Conservation (phyloP, 805 yeast genomes). For the Yarrowia sp. region DNA sequence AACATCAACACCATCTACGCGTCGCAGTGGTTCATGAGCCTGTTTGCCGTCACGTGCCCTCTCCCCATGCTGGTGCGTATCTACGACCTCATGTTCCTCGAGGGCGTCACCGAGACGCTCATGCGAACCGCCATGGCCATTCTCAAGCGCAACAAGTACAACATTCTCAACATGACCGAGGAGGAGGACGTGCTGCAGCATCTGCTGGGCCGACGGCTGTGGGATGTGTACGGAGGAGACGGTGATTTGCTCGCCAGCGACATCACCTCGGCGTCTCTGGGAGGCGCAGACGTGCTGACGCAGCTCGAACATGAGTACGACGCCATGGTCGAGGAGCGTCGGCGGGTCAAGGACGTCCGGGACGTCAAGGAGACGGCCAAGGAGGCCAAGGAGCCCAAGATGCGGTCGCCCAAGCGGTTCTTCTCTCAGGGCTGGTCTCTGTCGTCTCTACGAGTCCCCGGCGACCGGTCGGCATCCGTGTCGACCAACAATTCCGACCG, state of each 20-base stretch:
- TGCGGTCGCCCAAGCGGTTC: slow-evolving; percentile 8
- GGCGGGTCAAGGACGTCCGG: neutral
- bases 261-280: slow-evolving; percentile 28
- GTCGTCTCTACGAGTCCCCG: slow-evolving; percentile 6
- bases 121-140: slow-evolving; percentile 57
- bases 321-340: slow-evolving; percentile 15
- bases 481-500: neutral
- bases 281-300: neutral
- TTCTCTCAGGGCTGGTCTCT: slow-evolving; percentile 27
- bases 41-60: slow-evolving; percentile 61
- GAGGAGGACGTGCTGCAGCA: slow-evolving; percentile 46
- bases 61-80: slow-evolving; percentile 48
- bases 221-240: slow-evolving; percentile 45
- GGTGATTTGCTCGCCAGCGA: slow-evolving; percentile 42
- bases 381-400: neutral
- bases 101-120: slow-evolving; percentile 54
- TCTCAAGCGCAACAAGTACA: slow-evolving; percentile 48
- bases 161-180: slow-evolving; percentile 40
- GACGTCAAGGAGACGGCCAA: neutral
- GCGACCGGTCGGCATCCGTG: neutral
- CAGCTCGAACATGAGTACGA: slow-evolving; percentile 11
- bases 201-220: slow-evolving; percentile 43
- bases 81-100: slow-evolving; percentile 53
- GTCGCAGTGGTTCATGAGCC: slow-evolving; percentile 66
- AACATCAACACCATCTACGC: slow-evolving; percentile 49